A percentile compares a stretch with the other conserved stretches of the same genome.
These are phyloP conservation scores for Teratosphaeria pseudoeucalypti DNA, from an alignment of 2,329 filamentous ascomycete species.

Conservation along the genomic window DNA sequence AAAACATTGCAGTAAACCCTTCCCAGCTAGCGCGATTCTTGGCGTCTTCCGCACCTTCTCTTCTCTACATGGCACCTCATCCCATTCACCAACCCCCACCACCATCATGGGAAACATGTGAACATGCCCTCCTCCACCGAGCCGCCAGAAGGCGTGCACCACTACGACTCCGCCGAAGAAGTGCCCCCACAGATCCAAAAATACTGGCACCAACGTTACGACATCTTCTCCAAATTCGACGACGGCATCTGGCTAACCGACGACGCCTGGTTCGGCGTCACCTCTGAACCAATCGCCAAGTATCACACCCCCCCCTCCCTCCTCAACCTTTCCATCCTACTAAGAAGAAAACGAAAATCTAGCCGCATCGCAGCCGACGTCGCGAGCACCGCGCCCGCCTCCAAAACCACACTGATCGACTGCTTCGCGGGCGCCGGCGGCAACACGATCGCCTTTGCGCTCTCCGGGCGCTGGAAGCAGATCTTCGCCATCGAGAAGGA, in stretches of 20 bases:
- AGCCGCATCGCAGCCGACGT: constrained; percentile 64
- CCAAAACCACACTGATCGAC: constrained; percentile 65
- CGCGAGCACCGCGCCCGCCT: constrained; percentile 40
- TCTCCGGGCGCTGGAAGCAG: constrained; percentile 65
- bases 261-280: constrained; percentile 94
- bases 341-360: not conserved
- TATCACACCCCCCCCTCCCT: constrained; percentile 27
- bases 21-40: not conserved
- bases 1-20: not conserved
- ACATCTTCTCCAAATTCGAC: constrained; percentile 79
- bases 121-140: not conserved
- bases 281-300: constrained; percentile 82
- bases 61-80: not conserved
- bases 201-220: constrained; percentile 83
- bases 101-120: not conserved
- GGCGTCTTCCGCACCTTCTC: not conserved
- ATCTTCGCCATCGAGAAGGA: constrained; percentile 87
- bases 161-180: constrained; percentile 60
- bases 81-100: not conserved
- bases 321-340: not conserved
- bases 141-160: constrained; percentile 46
- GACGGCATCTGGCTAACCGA: constrained; percentile 84
- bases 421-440: constrained; percentile 86
- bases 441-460: constrained; percentile 89
- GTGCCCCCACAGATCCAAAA: constrained; percentile 80